Base-by-base conservation (phyloP, 371 early-diverging fungal genomes). In the Circinella umbellata region DNA sequence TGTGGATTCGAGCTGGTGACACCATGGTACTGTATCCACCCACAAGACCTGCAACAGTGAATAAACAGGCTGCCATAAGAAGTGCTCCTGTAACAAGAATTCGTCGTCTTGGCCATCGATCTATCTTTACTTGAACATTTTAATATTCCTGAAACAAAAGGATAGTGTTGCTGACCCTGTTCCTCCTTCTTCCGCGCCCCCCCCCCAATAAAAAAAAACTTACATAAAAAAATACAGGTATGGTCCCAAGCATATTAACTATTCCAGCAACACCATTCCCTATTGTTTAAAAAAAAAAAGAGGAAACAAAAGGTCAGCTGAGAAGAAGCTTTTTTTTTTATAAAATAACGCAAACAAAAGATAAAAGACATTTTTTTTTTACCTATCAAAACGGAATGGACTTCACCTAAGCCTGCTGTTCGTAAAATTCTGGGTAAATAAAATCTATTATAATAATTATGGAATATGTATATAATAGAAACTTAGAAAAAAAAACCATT, bases 351-450 rank as follows among this genome's bases (percentile, higher is more conserved):
- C 27, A 27, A 27, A 27, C 27, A 27, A 27, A 27, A 27, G 27
- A 27, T 27, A 27, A 27, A 27, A 27, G 27, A 27, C 2, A 27
- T 27, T 27, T n/a, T n/a, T n/a, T n/a, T n/a, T n/a, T 69, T 66
- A 71, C 75, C 69, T 10, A 88, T 75, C 65, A 91, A 76, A 66
- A 80, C 81, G 36, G 88, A 78, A n/a, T 80, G 69, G 9, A 74
- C 55, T 27, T 78, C 80, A 15, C 73, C 77, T 53, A 93, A 66
- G 15, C 93, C 92, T 13, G 91, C 85, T 27, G 88, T 82, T 69
- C 84, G 76, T 73, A 93, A 84, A 59, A 93, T 90, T 27, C 81
- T 80, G 7, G 91, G 89, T 7, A 91, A 82, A 73, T 89, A 92
- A 67, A 78, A 82, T 20, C 82, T 82, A n/a, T n/a, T n/a, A n/a